A percentile compares a stretch with the other conserved stretches of the same genome.
Conservation (phyloP, 2,329 filamentous ascomycete genomes). For the Rasamsonia emersonii region DNA sequence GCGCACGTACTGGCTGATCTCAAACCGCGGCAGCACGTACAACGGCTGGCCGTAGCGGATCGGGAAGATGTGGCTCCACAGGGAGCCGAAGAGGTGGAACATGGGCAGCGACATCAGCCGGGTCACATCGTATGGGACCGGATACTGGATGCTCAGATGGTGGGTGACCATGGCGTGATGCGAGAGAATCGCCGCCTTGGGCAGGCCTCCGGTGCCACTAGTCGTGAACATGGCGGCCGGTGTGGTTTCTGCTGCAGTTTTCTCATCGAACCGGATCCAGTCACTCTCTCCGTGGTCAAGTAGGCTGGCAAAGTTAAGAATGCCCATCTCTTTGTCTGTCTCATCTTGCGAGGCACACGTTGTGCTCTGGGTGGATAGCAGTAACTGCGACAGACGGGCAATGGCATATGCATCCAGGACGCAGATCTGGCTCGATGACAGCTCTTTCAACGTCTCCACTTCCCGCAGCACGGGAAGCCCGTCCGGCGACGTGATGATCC, state of each 20-base stretch:
- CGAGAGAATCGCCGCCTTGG: conserved; percentile 51
- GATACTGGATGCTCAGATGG: conserved; percentile 32
- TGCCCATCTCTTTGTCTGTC: not conserved
- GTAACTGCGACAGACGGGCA: conserved; percentile 2
- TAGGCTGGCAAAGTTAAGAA: conserved; percentile 21
- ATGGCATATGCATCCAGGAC: conserved; percentile 8
- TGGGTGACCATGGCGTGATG: conserved; percentile 52
- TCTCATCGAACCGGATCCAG: conserved; percentile 41
- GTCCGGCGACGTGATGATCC: conserved; percentile 37
- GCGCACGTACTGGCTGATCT: conserved; percentile 31
- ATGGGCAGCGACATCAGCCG: conserved; percentile 44
- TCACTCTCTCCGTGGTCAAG: conserved; percentile 38
- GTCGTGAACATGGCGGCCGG: conserved; percentile 45
- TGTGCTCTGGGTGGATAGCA: not conserved
- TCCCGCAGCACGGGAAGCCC: conserved; percentile 23
- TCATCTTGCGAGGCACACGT: not conserved
- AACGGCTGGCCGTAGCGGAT: conserved; percentile 38
- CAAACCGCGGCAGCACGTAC: conserved; percentile 42
- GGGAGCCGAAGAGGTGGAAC: conserved; percentile 45
- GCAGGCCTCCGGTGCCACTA: conserved; percentile 52
- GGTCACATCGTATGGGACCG: conserved; percentile 32
- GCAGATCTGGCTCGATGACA: conserved; percentile 8
- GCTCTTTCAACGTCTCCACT: conserved; percentile 2
- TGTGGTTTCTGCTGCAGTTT: conserved; percentile 37
- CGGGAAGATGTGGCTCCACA: conserved; percentile 39